These are phyloP conservation scores for Cicer pinnatifidum DNA, from an alignment of 306 rosid genomes.

Conservation along the genomic window DNA sequence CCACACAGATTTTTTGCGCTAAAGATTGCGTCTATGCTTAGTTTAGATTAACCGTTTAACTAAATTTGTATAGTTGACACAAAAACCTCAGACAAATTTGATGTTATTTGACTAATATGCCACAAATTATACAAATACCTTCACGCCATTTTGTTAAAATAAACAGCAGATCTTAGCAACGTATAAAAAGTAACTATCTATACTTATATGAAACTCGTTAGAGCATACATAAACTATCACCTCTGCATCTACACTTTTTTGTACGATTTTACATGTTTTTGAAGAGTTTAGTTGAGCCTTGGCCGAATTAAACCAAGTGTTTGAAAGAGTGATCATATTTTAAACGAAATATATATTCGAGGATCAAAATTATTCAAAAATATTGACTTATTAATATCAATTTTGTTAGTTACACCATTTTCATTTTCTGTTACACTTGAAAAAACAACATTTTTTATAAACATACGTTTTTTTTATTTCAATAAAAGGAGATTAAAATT, in stretches of 20 bases:
- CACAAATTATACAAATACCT: conserved; percentile 1
- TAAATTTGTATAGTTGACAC: conserved; percentile 34
- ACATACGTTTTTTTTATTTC: no score
- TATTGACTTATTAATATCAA: no score
- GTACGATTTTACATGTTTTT: no score
- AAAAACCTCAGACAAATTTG: not conserved
- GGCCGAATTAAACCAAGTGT: no score
- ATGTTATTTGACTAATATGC: conserved; percentile 25
- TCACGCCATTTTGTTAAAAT: not conserved
- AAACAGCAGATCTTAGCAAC: not conserved
- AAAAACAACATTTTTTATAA: no score
- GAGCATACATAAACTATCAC: not conserved
- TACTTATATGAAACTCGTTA: not conserved
- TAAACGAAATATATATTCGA: no score
- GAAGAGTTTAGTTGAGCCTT: no score
- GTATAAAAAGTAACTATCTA: not conserved
- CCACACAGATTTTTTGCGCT: not conserved
- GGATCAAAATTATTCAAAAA: no score
- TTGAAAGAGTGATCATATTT: no score
- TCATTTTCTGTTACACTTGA: no score
- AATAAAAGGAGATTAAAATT: no score
- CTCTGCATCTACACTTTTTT: not conserved
- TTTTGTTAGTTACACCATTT: no score
- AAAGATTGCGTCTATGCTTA: conserved; percentile 6
- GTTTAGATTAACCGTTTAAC: conserved; percentile 9